phyloP scores from a whole-genome alignment of 2,329 filamentous ascomycete genomes.

The Colletotrichum sp. region DNA sequence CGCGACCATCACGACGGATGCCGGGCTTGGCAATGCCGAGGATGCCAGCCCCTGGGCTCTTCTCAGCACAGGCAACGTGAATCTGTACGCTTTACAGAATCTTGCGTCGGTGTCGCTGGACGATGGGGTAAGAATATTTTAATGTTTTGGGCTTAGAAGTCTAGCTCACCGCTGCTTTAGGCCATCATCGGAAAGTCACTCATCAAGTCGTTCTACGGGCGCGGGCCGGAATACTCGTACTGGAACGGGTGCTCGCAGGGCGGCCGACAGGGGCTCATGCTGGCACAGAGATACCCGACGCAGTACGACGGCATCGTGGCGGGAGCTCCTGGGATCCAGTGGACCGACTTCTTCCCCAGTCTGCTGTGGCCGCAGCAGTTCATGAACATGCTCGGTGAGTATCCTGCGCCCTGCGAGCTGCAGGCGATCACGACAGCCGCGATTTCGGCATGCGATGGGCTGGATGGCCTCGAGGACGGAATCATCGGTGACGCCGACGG shows the following conservation, averaged over 20 bases:
- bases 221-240: conserved; percentile 48
- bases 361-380: conserved; percentile 15
- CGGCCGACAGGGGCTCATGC: conserved; percentile 59
- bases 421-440: conserved; percentile 43
- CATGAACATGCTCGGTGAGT: not conserved
- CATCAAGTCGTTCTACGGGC: conserved; percentile 52
- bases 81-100: conserved; percentile 33
- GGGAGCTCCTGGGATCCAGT: conserved; percentile 44
- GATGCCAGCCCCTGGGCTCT: conserved; percentile 9
- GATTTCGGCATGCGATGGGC: conserved; percentile 49
- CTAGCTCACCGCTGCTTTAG: not conserved
- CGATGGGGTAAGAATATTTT: conserved; percentile 26
- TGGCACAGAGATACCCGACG: conserved; percentile 55
- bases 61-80: conserved; percentile 19
- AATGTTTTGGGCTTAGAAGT: not conserved
- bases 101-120: conserved; percentile 39
- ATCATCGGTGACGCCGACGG: conserved; percentile 43
- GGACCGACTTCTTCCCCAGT: not conserved
- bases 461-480: conserved; percentile 51
- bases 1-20: conserved; percentile 25
- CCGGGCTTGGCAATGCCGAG: conserved; percentile 10
- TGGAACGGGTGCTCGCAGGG: conserved; percentile 60
- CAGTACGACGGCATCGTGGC: conserved; percentile 61
- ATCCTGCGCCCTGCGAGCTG: conserved; percentile 20
- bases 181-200: conserved; percentile 54